These are phyloP conservation scores for Umbilicus rupestris DNA, from an alignment of 164 flowering plant genomes.

Conservation along the genomic window DNA sequence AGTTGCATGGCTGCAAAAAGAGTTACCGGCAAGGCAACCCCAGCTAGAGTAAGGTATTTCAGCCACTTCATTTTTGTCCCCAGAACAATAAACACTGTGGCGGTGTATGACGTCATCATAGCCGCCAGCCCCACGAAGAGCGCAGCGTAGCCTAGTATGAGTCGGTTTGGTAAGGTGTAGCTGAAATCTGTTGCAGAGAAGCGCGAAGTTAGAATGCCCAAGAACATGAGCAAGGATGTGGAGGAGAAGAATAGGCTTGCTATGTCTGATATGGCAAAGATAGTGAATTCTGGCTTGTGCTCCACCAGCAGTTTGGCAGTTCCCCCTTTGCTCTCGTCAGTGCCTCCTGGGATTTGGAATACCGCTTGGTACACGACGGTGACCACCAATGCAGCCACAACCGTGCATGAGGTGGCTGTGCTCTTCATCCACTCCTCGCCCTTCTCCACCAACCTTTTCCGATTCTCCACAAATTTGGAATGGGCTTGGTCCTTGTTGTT, in stretches of 20 bases:
- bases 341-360: constrained; percentile 9
- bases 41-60: no score
- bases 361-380: constrained; percentile 5
- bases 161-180: background rate
- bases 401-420: constrained; percentile 1
- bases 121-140: background rate
- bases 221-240: constrained; percentile 4
- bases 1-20: no score
- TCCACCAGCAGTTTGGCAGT: background rate
- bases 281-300: background rate
- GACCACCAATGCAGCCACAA: constrained; percentile 10
- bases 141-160: background rate
- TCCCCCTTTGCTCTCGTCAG: background rate
- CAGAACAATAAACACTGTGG: background rate
- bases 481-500: background rate
- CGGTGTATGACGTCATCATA: constrained; percentile 9
- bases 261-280: constrained; percentile 4
- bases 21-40: no score
- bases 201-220: constrained; percentile 10
- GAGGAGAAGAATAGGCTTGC: background rate
- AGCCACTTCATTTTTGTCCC: no score
- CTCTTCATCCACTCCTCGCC: constrained; percentile 12
- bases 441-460: background rate
- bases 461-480: constrained; percentile 1
- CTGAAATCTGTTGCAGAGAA: constrained; percentile 5